phyloP scores from a whole-genome alignment of 2,329 filamentous ascomycete genomes.

The Zarea fungicola region DNA sequence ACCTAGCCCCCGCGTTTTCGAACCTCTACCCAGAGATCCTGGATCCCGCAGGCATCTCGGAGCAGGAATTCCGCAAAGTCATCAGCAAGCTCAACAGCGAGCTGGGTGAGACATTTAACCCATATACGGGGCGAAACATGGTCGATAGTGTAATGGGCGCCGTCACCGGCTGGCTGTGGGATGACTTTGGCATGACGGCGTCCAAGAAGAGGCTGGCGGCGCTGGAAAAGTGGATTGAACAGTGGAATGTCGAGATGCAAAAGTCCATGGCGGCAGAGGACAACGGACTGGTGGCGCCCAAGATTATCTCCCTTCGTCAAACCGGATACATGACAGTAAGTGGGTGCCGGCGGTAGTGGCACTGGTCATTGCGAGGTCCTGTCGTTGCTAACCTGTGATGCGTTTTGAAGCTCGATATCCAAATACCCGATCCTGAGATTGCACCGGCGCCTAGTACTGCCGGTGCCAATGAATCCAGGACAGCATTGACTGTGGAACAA shows the following conservation, averaged over 20 bases:
- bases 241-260: constrained; percentile 75
- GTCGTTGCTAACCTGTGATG: neutral
- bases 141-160: constrained; percentile 75
- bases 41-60: constrained; percentile 73
- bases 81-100: constrained; percentile 78
- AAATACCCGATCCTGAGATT: constrained; percentile 74
- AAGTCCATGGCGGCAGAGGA: constrained; percentile 48
- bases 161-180: constrained; percentile 90
- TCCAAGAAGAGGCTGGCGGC: constrained; percentile 65
- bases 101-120: constrained; percentile 72
- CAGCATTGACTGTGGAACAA: constrained; percentile 30
- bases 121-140: constrained; percentile 70
- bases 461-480: constrained; percentile 32
- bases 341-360: constrained; percentile 12
- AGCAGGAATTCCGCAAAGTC: constrained; percentile 79
- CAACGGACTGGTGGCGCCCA: constrained; percentile 49
- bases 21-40: constrained; percentile 96
- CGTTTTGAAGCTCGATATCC: constrained; percentile 63
- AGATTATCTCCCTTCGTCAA: constrained; percentile 69
- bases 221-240: constrained; percentile 77
- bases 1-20: constrained; percentile 87
- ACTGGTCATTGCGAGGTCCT: too few relatives aligned
- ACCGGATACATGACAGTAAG: constrained; percentile 84
- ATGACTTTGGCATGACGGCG: constrained; percentile 74
- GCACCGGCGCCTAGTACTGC: constrained; percentile 45